Evolutionary conservation across 352 stramenopile genomes (phyloP).

Genomic region (Thalassiosira hispida): DNA sequence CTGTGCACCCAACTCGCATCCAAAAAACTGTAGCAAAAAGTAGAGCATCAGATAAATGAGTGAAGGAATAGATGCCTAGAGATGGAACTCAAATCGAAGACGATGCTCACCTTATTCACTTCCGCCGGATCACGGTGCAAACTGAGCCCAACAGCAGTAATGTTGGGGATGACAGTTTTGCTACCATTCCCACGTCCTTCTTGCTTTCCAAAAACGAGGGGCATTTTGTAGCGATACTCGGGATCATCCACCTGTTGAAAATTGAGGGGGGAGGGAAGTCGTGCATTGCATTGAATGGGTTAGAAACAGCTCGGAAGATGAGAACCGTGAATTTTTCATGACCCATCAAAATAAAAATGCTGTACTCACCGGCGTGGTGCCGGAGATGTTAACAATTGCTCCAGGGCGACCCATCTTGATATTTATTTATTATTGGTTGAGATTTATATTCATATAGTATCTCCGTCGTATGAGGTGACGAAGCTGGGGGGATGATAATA

Average conservation of each 20-base stretch:
- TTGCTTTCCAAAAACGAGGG: slow-evolving; percentile 93
- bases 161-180: slow-evolving; percentile 99
- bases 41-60: not conserved
- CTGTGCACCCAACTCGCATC: slow-evolving; percentile 97
- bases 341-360: slow-evolving; percentile 4
- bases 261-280: slow-evolving; percentile 88
- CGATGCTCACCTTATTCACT: slow-evolving; percentile 90
- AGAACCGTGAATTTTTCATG: not conserved
- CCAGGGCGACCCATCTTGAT: slow-evolving; percentile 66
- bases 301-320: not conserved
- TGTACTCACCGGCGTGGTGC: slow-evolving; percentile 57
- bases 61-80: not conserved
- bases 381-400: slow-evolving; percentile 82
- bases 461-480: slow-evolving; percentile 45
- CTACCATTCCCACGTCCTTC: slow-evolving; percentile 99
- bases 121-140: slow-evolving; percentile 94
- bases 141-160: slow-evolving; percentile 91
- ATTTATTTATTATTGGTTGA: slow-evolving; percentile 11
- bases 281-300: slow-evolving; percentile 83
- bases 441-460: slow-evolving; percentile 51
- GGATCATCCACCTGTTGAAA: slow-evolving; percentile 86
- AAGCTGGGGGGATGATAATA: slow-evolving; percentile 20
- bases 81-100: not conserved
- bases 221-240: slow-evolving; percentile 99
- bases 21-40: slow-evolving; percentile 90